Base-by-base conservation (phyloP, 1,284 basidiomycete genomes). In the Malassezia obtusa region DNA sequence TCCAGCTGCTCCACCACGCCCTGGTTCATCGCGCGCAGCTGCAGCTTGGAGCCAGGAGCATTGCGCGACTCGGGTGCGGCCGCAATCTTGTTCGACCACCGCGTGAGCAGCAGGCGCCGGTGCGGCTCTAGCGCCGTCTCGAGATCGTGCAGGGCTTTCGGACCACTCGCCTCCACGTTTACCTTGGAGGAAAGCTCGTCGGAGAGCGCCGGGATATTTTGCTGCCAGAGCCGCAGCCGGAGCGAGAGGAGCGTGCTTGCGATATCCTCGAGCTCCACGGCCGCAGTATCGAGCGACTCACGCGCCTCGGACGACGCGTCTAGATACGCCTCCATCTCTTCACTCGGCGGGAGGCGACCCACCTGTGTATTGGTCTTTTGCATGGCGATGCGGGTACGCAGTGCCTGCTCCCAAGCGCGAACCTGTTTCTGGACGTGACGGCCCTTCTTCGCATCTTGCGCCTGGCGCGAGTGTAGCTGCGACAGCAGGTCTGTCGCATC, bases 371-470 rank as follows among this genome's bases (percentile, higher is more conserved):
- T 35, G 9, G 52, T 35, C 24, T 59, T 60, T 39, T 71, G 68
- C 19, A 62, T 58, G 24, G 66, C 60, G 54, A 71, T 71, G 8
- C 68, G 61, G 0, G 59, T 54, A 17, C 66, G 65, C 17, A 71
- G 62, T 2, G 61, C 45, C 12, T 63, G 58, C 40, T 66, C 66
- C 60, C 61, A 70, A 0, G 56, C 58, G 37, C 63, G 60, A 47
- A 67, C 60, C 38, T 67, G 68, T 52, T 61, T 65, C 24, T 61
- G 60, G 5, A 67, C 64, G 28, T 65, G 52, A 2, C 58, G 58
- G 0, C 67, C 67, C 33, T 65, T 67, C n/a, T 61, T 54, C 19
- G 63, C 67, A n/a, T 69, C 67, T 40, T 67, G 60, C 10, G 59
- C 32, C 2, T 57, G 59, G 11, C 54, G 52, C 19, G 62, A 58